These are phyloP conservation scores for Mycena leptocephala DNA, from an alignment of 768 basidiomycete genomes.

Conservation along the genomic window DNA sequence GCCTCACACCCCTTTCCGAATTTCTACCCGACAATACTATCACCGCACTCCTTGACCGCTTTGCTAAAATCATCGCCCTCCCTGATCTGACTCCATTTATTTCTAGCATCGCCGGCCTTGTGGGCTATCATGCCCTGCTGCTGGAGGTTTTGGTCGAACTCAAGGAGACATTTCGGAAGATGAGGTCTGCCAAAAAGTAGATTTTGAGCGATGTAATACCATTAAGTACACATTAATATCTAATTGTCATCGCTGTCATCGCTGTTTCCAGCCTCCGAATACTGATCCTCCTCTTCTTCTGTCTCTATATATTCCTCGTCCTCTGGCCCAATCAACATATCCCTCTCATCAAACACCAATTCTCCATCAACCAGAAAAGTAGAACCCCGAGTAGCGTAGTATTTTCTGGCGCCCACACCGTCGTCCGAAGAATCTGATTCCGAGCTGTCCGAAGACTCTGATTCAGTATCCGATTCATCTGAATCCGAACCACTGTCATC, in stretches of 20 bases:
- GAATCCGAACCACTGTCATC: background rate
- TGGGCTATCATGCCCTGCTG: background rate
- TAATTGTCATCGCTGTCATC: no score
- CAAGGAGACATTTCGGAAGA: background rate
- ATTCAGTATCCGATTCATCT: background rate
- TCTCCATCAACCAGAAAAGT: background rate
- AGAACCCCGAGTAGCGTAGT: background rate
- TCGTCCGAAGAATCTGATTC: background rate
- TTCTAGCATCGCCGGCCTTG: background rate
- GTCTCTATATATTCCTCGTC: no score
- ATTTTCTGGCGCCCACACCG: background rate
- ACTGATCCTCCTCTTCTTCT: background rate
- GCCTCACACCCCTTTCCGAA: background rate
- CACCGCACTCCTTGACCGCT: background rate
- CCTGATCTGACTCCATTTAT: background rate
- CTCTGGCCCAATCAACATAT: background rate
- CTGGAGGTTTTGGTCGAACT: background rate
- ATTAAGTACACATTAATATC: background rate
- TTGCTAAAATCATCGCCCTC: background rate
- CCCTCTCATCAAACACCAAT: background rate
- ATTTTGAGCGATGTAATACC: background rate
- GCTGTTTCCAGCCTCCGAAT: background rate
- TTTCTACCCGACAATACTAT: conserved; percentile 10
- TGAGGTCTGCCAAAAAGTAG: background rate
- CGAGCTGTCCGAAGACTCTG: background rate